Base-by-base conservation (phyloP, 2,329 filamentous ascomycete genomes). In the Leptodontidium sp. region DNA sequence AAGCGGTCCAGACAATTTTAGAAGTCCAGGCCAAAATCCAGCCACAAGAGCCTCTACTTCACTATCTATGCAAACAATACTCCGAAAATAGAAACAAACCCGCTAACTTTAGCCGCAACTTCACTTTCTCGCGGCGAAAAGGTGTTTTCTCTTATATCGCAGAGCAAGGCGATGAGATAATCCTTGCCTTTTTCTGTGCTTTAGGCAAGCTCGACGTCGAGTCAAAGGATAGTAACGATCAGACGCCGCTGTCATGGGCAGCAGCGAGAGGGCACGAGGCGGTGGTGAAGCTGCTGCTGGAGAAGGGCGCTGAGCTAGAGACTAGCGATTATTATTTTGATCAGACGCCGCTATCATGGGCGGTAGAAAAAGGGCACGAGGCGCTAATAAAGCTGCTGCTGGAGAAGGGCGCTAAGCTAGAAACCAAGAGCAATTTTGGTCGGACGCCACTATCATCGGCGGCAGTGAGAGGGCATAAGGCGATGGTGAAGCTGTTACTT, bases 1-100 rank as follows among this genome's bases (percentile, higher is more conserved):
- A 76, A n/a, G 73, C 78, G 2, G 55, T 77, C 2, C 61, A 71
- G 45, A 67, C 69, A 14, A 68, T 80, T 61, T 50, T 78, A 38
- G 61, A 68, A 62, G 40, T 61, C 24, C 24, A 67, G 32, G 40
- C 24, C 1, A 49, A 61, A 15, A 32, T 1, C 2, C 24, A 29
- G n/a, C 32, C 53, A 17, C 8, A 4, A 21, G 12, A 14, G 6
- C 4, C 12, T 38, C 11, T 12, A 26, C 40, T 52, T 59, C 65
- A 40, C 49, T 2, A 61, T 4, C 29, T 64, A 3, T 65, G 26
- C 26, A 47, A 50, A 6, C 38, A 64, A 24, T 65, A 66, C 7
- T 35, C 7, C 24, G 1, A 61, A 7, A 2, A 64, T 32, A 24
- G n/a, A 63, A 24, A 29, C 47, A 62, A 8, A 32, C 15, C 3